These are phyloP conservation scores for Exutisphaerella laricina DNA, from an alignment of 2,329 filamentous ascomycete species.

Conservation along the genomic window DNA sequence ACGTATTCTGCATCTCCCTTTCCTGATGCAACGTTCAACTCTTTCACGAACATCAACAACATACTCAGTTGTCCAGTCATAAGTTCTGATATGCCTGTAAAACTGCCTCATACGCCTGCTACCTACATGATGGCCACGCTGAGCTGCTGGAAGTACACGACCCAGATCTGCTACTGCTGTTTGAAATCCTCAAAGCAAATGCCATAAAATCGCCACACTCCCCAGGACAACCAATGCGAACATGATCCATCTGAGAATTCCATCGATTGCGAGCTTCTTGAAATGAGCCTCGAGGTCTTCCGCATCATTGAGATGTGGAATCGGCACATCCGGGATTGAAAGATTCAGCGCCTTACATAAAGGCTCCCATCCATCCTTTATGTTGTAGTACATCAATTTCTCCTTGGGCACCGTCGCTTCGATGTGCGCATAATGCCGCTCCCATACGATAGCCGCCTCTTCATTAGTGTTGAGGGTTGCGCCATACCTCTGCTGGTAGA, in stretches of 20 bases:
- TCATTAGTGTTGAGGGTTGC: background rate
- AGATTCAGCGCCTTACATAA: constrained; percentile 26
- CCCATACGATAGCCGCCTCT: background rate
- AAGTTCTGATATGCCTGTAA: too few relatives aligned
- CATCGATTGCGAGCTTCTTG: constrained; percentile 1
- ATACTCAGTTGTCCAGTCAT: too few relatives aligned
- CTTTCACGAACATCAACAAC: too few relatives aligned
- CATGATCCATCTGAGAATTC: constrained; percentile 5
- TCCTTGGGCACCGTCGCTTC: constrained; percentile 6
- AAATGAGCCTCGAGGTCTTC: constrained; percentile 5
- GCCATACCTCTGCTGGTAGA: constrained; percentile 6
- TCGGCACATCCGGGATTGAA: constrained; percentile 17
- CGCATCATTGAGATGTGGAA: constrained; percentile 15
- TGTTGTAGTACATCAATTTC: constrained; percentile 18
- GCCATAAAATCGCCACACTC: too few relatives aligned
- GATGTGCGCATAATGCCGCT: constrained; percentile 4
- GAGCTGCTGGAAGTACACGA: too few relatives aligned
- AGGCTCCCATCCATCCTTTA: constrained; percentile 26
- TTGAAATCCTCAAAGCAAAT: too few relatives aligned
- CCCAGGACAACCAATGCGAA: too few relatives aligned
- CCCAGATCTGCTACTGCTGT: too few relatives aligned
- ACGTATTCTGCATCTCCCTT: too few relatives aligned
- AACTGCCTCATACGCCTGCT: too few relatives aligned
- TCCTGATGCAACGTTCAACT: too few relatives aligned
- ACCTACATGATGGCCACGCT: too few relatives aligned